Percentiles rank a stretch among this genome's conserved stretches.
Evolutionary conservation across 495 filamentous ascomycete species (phyloP).

Genomic region (Physcia stellaris): DNA sequence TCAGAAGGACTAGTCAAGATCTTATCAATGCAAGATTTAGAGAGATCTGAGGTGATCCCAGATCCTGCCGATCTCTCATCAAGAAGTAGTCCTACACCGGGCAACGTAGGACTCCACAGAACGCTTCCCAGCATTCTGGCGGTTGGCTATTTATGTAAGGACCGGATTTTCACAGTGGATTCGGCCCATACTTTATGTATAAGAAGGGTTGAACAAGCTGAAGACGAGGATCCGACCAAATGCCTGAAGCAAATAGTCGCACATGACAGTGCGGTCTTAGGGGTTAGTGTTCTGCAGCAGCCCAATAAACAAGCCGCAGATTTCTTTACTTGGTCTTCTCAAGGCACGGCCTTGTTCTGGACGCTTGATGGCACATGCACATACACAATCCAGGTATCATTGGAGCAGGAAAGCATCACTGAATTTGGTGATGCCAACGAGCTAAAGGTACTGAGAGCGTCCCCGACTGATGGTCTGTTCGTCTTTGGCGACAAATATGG

Average conservation of each 20-base stretch:
- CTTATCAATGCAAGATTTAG: slow-evolving; percentile 6
- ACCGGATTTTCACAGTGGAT: slow-evolving; percentile 65
- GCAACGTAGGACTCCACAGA: neutral
- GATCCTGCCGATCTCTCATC: too few species aligned
- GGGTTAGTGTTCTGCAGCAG: slow-evolving; percentile 47
- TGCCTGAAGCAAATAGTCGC: slow-evolving; percentile 37
- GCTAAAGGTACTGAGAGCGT: slow-evolving; percentile 53
- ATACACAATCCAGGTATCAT: slow-evolving; percentile 45
- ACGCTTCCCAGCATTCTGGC: slow-evolving; percentile 37
- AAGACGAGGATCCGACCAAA: slow-evolving; percentile 22
- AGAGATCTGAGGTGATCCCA: neutral
- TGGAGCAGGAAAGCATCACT: slow-evolving; percentile 47
- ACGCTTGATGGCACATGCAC: slow-evolving; percentile 53
- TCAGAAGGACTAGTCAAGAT: slow-evolving; percentile 13
- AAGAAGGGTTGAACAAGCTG: slow-evolving; percentile 26
- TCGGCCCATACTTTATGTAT: slow-evolving; percentile 57
- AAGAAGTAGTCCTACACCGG: neutral
- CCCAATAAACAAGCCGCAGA: slow-evolving; percentile 45
- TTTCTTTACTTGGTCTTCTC: slow-evolving; percentile 78
- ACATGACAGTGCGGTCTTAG: slow-evolving; percentile 66
- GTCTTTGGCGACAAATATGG: slow-evolving; percentile 73
- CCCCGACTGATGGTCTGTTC: slow-evolving; percentile 45
- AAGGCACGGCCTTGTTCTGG: slow-evolving; percentile 73
- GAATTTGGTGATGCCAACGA: slow-evolving; percentile 59
- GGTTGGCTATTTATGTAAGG: slow-evolving; percentile 54